These are phyloP conservation scores for Nelumbo lutea DNA, from an alignment of 164 flowering plant species.

Conservation along the genomic window DNA sequence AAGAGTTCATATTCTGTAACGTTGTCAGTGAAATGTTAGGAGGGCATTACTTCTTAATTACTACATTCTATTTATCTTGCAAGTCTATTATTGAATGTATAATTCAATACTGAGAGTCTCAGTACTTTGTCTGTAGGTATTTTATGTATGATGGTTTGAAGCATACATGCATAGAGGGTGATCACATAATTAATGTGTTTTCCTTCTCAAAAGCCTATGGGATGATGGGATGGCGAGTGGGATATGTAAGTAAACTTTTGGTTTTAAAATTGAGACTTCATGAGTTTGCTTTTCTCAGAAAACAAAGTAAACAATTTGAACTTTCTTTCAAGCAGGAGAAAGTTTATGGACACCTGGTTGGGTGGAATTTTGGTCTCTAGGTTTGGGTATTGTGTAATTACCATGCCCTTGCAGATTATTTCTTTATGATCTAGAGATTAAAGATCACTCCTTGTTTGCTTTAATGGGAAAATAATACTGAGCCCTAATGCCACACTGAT, in stretches of 20 bases:
- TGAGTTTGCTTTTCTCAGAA: not conserved
- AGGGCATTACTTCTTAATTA: not conserved
- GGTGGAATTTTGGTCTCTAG: too few species aligned
- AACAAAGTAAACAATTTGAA: too few species aligned
- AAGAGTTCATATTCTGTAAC: not conserved
- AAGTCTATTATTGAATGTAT: not conserved
- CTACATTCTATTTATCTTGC: not conserved
- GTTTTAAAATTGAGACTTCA: not conserved
- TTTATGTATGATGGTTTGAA: constrained; percentile 95
- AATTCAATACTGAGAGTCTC: not conserved
- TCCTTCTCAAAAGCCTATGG: constrained; percentile 99
- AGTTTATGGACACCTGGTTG: too few species aligned
- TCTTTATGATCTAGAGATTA: too few species aligned
- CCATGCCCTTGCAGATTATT: not conserved
- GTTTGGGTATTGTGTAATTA: not conserved
- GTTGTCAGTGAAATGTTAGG: not conserved
- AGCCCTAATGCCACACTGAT: too few species aligned
- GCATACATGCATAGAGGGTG: constrained; percentile 78
- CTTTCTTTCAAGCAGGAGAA: not conserved
- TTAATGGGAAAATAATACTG: too few species aligned
- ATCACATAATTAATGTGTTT: constrained; percentile 86
- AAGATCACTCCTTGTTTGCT: too few species aligned
- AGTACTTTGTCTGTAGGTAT: constrained; percentile 50
- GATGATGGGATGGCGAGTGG: constrained; percentile 99
- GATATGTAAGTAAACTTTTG: constrained; percentile 70